Evolutionary conservation across 2,329 filamentous ascomycete genomes (phyloP), one percentile per base, ranked within the genome.

Genomic region (Thelonectria rubi): DNA sequence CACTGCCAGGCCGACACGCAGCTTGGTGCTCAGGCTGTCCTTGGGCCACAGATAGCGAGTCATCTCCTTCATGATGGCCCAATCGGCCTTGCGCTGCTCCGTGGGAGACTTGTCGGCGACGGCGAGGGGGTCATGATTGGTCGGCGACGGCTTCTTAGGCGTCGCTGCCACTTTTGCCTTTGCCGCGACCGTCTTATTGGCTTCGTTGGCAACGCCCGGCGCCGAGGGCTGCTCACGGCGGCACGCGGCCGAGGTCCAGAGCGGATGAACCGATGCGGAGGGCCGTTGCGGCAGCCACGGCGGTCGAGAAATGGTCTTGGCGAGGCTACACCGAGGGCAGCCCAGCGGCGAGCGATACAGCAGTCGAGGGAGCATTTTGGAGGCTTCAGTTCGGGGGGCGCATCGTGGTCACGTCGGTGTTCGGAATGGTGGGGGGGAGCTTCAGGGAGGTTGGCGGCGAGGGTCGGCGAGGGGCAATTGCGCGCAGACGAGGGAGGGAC

Each of bases 21-120:
- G 80, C 75, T 96, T 92, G 3, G 93, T 96, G 45, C 75, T 74
- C 49, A 76, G 65, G 57, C 89, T 89, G 76, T 94, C 88, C 81
- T 95, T 97, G 20, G 95, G 95, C 95, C 95, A 99, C 20, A 99
- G 82, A 77, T 99, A 99, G 64, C 89, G 89, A 62, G 91, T 89
- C 94, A 99, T 98, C 77, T 99, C 94, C 79, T 91, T 96, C 84
- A 99, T 95, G 69, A 99, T 99, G 49, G 94, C 94, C 94, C 94
- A 97, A 74, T 99, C 95, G 9, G 94, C 94, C 79, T 94, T 96
- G 70, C 95, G 88, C 83, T 99, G 96, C 79, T 97, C 92, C 71
- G 94, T 88, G 18, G 88, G 89, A 52, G 87, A 88, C 69, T 79
- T 80, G 18, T 79, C 77, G 30, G 68, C 66, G 10, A 60, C 46